These are phyloP conservation scores for Cyberlindnera veronae DNA, from an alignment of 805 yeast genomes.

Conservation along the genomic window DNA sequence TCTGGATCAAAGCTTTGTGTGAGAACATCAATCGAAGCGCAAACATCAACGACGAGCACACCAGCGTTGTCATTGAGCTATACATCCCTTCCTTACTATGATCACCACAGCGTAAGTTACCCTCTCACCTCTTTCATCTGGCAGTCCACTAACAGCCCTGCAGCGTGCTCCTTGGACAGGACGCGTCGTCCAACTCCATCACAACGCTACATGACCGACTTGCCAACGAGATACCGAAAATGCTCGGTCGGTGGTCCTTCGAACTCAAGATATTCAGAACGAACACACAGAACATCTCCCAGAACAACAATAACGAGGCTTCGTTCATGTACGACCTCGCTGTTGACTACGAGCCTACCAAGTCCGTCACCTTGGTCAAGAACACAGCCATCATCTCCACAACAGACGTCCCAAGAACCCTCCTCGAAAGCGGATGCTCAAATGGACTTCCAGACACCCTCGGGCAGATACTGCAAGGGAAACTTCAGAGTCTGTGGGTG, in stretches of 20 bases:
- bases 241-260: slow-evolving; percentile 64
- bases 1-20: too few relatives aligned
- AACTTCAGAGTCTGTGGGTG: slow-evolving; percentile 68
- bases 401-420: slow-evolving; percentile 26
- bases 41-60: too few relatives aligned
- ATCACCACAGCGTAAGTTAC: slow-evolving; percentile 7
- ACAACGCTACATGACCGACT: slow-evolving; percentile 68
- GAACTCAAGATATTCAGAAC: slow-evolving; percentile 65
- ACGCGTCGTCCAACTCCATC: slow-evolving; percentile 57
- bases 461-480: slow-evolving; percentile 50
- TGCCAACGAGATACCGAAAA: slow-evolving; percentile 60
- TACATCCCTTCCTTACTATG: too few relatives aligned
- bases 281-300: slow-evolving; percentile 39
- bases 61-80: too few relatives aligned
- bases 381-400: slow-evolving; percentile 29
- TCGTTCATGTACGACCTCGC: slow-evolving; percentile 15
- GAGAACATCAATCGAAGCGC: too few relatives aligned
- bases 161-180: slow-evolving; percentile 39
- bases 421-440: slow-evolving; percentile 48
- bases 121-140: not conserved
- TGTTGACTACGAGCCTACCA: slow-evolving; percentile 18
- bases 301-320: slow-evolving; percentile 21
- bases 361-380: slow-evolving; percentile 20
- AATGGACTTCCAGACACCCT: slow-evolving; percentile 54
- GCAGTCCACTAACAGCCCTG: not conserved